Evolutionary conservation across 345 rosid genomes (phyloP).

Genomic region (Pistacia atlantica): DNA sequence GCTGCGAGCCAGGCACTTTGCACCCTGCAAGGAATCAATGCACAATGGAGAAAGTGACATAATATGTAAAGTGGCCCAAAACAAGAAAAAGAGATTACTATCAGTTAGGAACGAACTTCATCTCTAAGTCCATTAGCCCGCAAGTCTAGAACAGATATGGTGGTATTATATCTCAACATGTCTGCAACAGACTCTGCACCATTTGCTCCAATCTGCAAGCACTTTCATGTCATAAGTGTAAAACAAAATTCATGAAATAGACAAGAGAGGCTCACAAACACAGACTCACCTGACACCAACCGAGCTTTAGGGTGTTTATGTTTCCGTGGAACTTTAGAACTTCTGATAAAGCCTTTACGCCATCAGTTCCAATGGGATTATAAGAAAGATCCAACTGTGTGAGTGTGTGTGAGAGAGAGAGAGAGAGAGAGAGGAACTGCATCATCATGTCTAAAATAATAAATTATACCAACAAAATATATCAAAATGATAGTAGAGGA

Average conservation of each 20-base stretch:
- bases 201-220: constrained; percentile 80
- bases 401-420: constrained; percentile 1
- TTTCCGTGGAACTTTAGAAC: constrained; percentile 94
- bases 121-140: constrained; percentile 95
- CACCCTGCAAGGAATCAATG: constrained; percentile 63
- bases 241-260: background rate
- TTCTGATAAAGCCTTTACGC: constrained; percentile 81
- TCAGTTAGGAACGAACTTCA: constrained; percentile 52
- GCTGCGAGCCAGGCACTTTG: constrained; percentile 81
- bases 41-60: background rate
- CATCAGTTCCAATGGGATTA: constrained; percentile 90
- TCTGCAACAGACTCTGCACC: constrained; percentile 87
- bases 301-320: constrained; percentile 82
- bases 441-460: constrained; percentile 22
- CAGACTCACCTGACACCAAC: constrained; percentile 90
- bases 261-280: background rate
- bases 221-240: constrained; percentile 14
- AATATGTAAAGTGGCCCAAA: background rate
- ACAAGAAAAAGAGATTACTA: constrained; percentile 1
- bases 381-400: constrained; percentile 86
- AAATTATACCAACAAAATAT: constrained; percentile 11
- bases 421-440: background rate
- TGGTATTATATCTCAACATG: constrained; percentile 84
- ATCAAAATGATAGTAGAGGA: constrained; percentile 21
- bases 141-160: constrained; percentile 77